These are phyloP conservation scores for Capsicum pubescens DNA, from an alignment of 257 asterid genomes.

Conservation along the genomic window DNA sequence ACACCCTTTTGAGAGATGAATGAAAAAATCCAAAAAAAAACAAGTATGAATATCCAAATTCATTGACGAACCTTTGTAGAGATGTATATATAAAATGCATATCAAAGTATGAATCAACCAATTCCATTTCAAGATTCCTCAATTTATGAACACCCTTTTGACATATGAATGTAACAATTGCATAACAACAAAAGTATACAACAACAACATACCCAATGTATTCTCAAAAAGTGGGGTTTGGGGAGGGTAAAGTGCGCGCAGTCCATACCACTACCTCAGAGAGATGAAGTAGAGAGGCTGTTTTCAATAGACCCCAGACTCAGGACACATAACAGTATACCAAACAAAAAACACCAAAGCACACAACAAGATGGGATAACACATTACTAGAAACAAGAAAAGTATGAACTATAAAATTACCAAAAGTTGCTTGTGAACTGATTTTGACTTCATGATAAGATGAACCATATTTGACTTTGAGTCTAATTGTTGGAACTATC, in stretches of 20 bases:
- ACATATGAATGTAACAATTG: neutral
- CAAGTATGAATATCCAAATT: neutral
- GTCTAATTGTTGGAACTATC: conserved; percentile 56
- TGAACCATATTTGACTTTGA: conserved; percentile 72
- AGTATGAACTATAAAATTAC: conserved; percentile 40
- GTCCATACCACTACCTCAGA: no score
- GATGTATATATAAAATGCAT: no score
- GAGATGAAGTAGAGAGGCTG: no score
- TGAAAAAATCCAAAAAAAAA: neutral
- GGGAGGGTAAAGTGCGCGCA: no score
- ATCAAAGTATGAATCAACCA: no score
- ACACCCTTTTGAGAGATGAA: neutral
- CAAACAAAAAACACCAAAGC: no score
- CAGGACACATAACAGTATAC: no score
- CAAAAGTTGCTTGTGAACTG: conserved; percentile 83
- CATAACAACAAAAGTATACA: neutral
- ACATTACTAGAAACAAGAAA: no score
- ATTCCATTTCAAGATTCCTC: conserved; percentile 16
- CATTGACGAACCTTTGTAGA: neutral
- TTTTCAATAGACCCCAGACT: no score
- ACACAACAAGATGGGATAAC: no score
- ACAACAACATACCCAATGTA: no score
- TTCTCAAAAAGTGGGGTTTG: no score
- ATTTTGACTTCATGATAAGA: conserved; percentile 63
- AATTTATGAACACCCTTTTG: neutral